Base-by-base conservation (phyloP, 202 grass and related monocot species). In the Digitaria exilis region DNA sequence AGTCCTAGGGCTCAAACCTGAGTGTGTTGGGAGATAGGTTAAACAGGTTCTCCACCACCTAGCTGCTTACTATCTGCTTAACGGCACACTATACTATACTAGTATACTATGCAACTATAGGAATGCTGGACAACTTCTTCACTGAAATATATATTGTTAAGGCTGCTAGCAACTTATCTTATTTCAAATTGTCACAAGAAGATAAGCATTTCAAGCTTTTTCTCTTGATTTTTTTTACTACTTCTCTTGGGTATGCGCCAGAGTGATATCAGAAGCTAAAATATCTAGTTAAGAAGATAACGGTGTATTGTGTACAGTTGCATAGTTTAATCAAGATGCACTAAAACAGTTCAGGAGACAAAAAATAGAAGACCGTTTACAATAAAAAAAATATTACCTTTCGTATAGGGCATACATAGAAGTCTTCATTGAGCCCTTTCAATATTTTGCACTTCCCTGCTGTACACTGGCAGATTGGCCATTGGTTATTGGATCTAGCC, bases 381-480 rank as follows among this genome's bases (percentile, higher is more conserved):
- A 5, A 81, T 8, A 64, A 65, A 26, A 78, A 78, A 19, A 6
- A 83, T 51, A 83, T 51, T 96, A 96, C 90, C 93, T 93, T 87
- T 42, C 7, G 73, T 82, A 93, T 83, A 75, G 31, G 39, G 34
- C 90, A 96, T 16, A 88, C 57, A 84, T 91, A 93, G 49, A 52
- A 93, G 19, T 63, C 57, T 54, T 76, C 52, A 12, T 55, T 63
- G 9, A 54, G 62, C 43, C 63, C 60, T 73, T 9, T 73, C 26
- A 3, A 10, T 64, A 35, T 29, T 30, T 0, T 83, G 73, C 90
- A 96, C 59, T 50, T 24, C 49, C 93, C 90, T 57, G 90, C 90
- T 25, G 55, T 49, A 87, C 93, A 93, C 62, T 31, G 68, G 80
- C 93, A 96, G 62, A 56, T 82, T 17, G 67, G 88, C 21, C 0